Percentiles rank a stretch among this genome's conserved stretches.
Evolutionary conservation across 371 early-diverging fungal genomes (phyloP).

Genomic region (Chytridium lagenaria): DNA sequence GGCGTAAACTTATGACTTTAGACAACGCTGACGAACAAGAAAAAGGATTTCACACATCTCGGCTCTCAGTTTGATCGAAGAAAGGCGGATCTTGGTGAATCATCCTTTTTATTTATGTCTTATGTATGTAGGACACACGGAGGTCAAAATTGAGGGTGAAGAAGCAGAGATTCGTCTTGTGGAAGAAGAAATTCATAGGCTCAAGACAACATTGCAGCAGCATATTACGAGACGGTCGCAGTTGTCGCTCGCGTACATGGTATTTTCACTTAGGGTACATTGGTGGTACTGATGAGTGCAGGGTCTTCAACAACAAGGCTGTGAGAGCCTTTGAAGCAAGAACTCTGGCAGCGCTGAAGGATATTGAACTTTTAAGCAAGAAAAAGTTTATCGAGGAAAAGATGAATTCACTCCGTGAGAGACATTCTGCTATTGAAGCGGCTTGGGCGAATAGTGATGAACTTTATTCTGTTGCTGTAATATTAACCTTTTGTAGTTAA

Average conservation of each 20-base stretch:
- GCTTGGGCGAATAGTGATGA: conserved; percentile 3
- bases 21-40: conserved; percentile 22
- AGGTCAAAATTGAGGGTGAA: conserved; percentile 23
- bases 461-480: background rate
- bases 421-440: background rate
- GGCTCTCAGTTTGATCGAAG: background rate
- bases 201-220: background rate
- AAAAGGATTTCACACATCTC: background rate
- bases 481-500: conserved; percentile 26
- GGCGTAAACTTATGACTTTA: too few species aligned
- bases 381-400: conserved; percentile 23
- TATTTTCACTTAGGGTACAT: background rate
- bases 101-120: too few species aligned
- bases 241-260: background rate
- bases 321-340: background rate
- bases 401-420: background rate
- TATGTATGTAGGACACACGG: background rate
- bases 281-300: background rate
- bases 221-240: background rate
- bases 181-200: conserved; percentile 29
- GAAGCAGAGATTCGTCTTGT: conserved; percentile 34
- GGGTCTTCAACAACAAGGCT: background rate
- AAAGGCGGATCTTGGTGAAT: conserved; percentile 1
- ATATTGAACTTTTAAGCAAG: conserved; percentile 14
- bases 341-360: background rate